Conservation (phyloP, 164 flowering plant genomes). For the Vitis riparia region DNA sequence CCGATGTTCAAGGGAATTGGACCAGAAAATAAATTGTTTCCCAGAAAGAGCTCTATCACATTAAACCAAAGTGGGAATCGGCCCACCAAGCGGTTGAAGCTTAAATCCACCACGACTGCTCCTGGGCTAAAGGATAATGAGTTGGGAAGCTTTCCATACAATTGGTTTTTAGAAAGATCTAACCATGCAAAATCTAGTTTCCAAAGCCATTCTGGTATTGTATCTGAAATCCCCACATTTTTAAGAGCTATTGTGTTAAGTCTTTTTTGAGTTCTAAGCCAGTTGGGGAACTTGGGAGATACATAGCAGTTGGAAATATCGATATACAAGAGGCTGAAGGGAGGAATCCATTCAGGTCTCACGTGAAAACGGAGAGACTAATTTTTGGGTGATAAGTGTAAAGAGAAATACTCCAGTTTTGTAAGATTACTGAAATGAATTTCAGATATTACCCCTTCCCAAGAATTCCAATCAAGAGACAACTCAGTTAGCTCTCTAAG, state of each 20-base stretch:
- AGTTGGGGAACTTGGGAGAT: slow-evolving; percentile 20
- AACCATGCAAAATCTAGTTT: not conserved
- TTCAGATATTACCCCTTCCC: slow-evolving; percentile 11
- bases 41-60: not conserved
- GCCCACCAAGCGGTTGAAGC: slow-evolving; percentile 19
- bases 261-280: slow-evolving; percentile 28
- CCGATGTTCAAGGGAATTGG: slow-evolving; percentile 18
- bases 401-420: not conserved
- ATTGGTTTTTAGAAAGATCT: slow-evolving; percentile 19
- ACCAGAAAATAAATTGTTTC: slow-evolving; percentile 19
- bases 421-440: slow-evolving; percentile 9
- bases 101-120: slow-evolving; percentile 8
- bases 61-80: slow-evolving; percentile 11
- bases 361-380: slow-evolving; percentile 14
- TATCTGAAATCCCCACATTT: slow-evolving; percentile 19
- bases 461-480: slow-evolving; percentile 7
- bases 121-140: not conserved
- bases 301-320: slow-evolving; percentile 9
- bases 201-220: slow-evolving; percentile 24
- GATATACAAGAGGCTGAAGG: slow-evolving; percentile 16
- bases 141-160: slow-evolving; percentile 19
- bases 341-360: slow-evolving; percentile 22
- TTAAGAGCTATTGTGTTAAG: not conserved
- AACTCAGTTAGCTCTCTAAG: slow-evolving; percentile 10
- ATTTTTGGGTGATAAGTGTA: not conserved